A percentile compares a stretch with the other conserved stretches of the same genome.
phyloP scores from a whole-genome alignment of 164 flowering plant species.

The Malania oleifera region DNA sequence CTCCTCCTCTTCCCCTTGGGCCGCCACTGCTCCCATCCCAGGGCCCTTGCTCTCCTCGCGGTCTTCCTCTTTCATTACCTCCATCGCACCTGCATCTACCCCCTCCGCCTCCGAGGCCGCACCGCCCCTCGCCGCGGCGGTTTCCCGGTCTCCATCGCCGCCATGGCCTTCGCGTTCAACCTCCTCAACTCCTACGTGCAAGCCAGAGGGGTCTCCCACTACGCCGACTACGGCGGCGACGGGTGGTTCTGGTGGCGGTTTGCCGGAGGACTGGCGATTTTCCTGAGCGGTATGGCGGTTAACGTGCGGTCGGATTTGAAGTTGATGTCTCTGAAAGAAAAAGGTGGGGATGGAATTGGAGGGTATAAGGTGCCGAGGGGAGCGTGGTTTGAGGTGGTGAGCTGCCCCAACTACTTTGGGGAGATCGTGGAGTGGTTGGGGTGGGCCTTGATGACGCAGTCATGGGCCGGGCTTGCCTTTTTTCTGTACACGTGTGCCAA shows the following conservation, averaged over 20 bases:
- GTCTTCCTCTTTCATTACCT: slow-evolving; percentile 74
- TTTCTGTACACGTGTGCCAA: slow-evolving; percentile 78
- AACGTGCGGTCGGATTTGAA: slow-evolving; percentile 64
- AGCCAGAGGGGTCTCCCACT: slow-evolving; percentile 66
- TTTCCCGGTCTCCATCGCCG: slow-evolving; percentile 61
- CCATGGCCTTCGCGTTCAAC: slow-evolving; percentile 64
- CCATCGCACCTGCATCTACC: slow-evolving; percentile 79
- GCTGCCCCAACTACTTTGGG: slow-evolving; percentile 85
- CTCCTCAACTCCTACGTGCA: slow-evolving; percentile 67
- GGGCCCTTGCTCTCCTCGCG: slow-evolving; percentile 47
- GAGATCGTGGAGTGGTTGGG: slow-evolving; percentile 95
- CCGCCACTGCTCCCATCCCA: slow-evolving; percentile 35
- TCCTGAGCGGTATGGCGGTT: slow-evolving; percentile 52
- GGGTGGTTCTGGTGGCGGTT: slow-evolving; percentile 60
- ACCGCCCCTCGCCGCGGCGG: slow-evolving; percentile 7
- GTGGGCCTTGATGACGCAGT: slow-evolving; percentile 82
- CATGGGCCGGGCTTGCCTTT: slow-evolving; percentile 76
- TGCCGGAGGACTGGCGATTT: slow-evolving; percentile 42
- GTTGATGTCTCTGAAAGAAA: slow-evolving; percentile 48
- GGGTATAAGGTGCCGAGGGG: slow-evolving; percentile 81
- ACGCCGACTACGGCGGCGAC: slow-evolving; percentile 35
- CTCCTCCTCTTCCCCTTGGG: slow-evolving; percentile 67
- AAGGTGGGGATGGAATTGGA: slow-evolving; percentile 23
- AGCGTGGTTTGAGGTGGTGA: slow-evolving; percentile 76
- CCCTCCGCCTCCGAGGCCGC: slow-evolving; percentile 38